Percentiles rank a stretch among this genome's conserved stretches.
These are phyloP conservation scores for Daldinia vernicosa DNA, from an alignment of 495 filamentous ascomycete genomes.

Conservation along the genomic window DNA sequence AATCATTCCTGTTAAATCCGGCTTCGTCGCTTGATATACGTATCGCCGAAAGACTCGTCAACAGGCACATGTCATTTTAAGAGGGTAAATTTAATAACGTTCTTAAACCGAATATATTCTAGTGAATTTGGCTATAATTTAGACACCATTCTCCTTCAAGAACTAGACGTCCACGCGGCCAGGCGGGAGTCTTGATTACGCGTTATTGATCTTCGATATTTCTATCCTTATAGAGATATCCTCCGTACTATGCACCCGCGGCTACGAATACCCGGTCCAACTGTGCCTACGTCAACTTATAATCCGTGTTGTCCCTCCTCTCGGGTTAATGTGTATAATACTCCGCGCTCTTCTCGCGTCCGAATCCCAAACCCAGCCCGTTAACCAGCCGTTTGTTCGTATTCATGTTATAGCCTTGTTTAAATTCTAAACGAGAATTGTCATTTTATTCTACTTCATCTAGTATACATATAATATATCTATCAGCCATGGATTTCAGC, in stretches of 20 bases:
- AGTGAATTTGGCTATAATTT: neutral
- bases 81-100: neutral
- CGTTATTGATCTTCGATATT: conserved; percentile 24
- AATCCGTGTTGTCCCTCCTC: neutral
- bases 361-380: neutral
- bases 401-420: neutral
- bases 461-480: neutral
- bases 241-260: conserved; percentile 7
- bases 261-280: conserved; percentile 14
- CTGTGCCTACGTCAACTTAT: neutral
- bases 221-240: conserved; percentile 9
- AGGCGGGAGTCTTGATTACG: neutral
- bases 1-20: conserved; percentile 1
- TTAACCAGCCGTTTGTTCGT: neutral
- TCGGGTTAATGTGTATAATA: neutral
- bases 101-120: neutral
- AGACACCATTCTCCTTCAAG: neutral
- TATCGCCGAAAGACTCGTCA: neutral
- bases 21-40: neutral
- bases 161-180: neutral
- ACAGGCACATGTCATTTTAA: neutral
- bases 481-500: conserved; percentile 34
- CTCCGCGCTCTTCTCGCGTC: neutral
- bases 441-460: neutral
- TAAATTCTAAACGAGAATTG: neutral